phyloP scores from a whole-genome alignment of 805 yeast genomes.

The Saccharomycopsis fermentans region DNA sequence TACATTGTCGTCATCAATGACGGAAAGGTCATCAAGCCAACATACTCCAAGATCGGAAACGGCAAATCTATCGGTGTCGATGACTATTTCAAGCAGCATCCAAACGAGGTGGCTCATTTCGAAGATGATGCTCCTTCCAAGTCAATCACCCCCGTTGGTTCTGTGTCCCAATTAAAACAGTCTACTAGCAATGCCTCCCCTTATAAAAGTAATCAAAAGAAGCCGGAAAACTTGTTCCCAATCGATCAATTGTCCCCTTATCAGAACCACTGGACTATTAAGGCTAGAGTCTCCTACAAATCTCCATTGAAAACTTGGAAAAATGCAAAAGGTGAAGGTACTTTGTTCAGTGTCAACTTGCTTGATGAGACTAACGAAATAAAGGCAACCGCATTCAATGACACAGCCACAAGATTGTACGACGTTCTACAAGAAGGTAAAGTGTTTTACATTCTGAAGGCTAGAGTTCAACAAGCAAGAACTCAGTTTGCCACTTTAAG shows the following conservation, averaged over 20 bases:
- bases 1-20: constrained; percentile 22
- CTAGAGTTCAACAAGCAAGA: constrained; percentile 73
- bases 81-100: constrained; percentile 48
- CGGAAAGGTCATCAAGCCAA: constrained; percentile 2
- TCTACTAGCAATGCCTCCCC: neutral
- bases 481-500: constrained; percentile 74
- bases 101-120: constrained; percentile 33
- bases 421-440: constrained; percentile 78
- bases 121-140: constrained; percentile 4
- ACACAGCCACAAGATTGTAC: constrained; percentile 69
- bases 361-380: constrained; percentile 94
- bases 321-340: constrained; percentile 80
- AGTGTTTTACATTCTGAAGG: constrained; percentile 75
- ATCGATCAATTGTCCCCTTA: constrained; percentile 88
- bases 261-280: constrained; percentile 83
- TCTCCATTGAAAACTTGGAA: constrained; percentile 84
- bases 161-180: constrained; percentile 11
- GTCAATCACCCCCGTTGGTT: constrained; percentile 19
- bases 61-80: constrained; percentile 40
- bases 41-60: constrained; percentile 22
- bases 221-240: constrained; percentile 43
- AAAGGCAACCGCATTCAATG: constrained; percentile 89
- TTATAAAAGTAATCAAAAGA: constrained; percentile 20
- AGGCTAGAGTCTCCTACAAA: constrained; percentile 83
- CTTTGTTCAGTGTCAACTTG: constrained; percentile 77